A percentile compares a stretch with the other conserved stretches of the same genome.
Conservation (phyloP, 2,329 filamentous ascomycete species). For the Plenodomus lindquistii region DNA sequence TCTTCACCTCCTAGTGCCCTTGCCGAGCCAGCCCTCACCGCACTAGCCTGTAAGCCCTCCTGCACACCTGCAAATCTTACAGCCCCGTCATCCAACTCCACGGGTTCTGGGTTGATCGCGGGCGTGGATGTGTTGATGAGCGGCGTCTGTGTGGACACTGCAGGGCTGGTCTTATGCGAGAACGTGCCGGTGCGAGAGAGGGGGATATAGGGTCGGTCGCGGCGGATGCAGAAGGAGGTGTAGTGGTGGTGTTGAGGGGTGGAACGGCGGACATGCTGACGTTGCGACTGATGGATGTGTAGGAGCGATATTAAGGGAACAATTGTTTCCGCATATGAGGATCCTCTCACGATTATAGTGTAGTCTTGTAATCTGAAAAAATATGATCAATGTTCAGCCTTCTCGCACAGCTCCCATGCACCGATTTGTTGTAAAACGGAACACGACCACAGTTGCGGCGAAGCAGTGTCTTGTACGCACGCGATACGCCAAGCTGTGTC, state of each 20-base stretch:
- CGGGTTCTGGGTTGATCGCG: conserved; percentile 49
- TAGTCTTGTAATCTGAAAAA: too few relatives aligned
- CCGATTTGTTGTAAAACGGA: too few relatives aligned
- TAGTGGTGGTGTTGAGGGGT: conserved; percentile 8
- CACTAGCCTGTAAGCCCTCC: background rate
- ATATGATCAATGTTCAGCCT: too few relatives aligned
- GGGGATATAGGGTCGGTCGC: conserved; percentile 21
- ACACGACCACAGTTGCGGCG: too few relatives aligned
- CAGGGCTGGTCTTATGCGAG: conserved; percentile 29
- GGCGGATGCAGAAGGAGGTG: background rate
- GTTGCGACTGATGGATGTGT: conserved; percentile 8
- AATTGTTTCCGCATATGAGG: too few relatives aligned
- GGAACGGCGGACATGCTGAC: conserved; percentile 18
- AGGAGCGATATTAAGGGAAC: too few relatives aligned
- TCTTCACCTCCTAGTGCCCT: conserved; percentile 30
- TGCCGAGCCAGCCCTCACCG: background rate
- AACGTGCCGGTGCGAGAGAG: conserved; percentile 24
- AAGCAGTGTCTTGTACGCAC: too few relatives aligned
- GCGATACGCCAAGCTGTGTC: too few relatives aligned
- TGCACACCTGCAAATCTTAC: conserved; percentile 21
- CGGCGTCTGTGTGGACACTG: conserved; percentile 30
- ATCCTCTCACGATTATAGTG: too few relatives aligned
- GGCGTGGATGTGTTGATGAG: conserved; percentile 45
- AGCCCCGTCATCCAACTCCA: conserved; percentile 48
- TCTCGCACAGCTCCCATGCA: too few relatives aligned